Evolutionary conservation across 2,329 filamentous ascomycete genomes (phyloP), one percentile per base, ranked within the genome.

Genomic region (Fusarium metavorans): DNA sequence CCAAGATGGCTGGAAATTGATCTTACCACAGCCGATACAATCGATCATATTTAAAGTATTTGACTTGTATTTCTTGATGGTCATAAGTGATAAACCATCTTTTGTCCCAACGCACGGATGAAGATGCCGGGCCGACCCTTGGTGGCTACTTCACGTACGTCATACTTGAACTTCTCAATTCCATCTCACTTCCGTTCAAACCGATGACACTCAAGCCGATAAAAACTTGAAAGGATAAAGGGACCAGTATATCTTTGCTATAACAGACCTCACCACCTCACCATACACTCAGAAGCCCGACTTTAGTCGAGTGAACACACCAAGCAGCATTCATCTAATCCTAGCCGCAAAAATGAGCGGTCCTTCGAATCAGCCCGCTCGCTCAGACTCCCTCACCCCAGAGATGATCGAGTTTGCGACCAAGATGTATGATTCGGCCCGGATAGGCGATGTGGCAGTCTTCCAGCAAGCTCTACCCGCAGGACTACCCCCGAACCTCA

Each of bases 401-500:
- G 92, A 91, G 79, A 91, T 90, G 43, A 85, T 94, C 59, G 91
- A 89, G 6, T 87, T 95, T 35, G 92, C 92, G 3, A 84, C 86
- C 11, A 89, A 88, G 72, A 88, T 94, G 83, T 94, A 92, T 83
- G 88, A 93, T 75, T 88, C 91, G 32, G 92, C 92, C 2, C 88
- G 92, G 35, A 79, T 82, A 25, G 92, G 92, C 65, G 84, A 92
- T 58, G 84, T 88, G 3, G 79, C 87, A 6, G 81, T 90, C 14
- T 89, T 95, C n/a, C 80, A 87, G 48, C 88, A 92, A 81, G 92
- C 92, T 57, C 81, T 95, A 41, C 85, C 87, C 2, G 90, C 89
- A 2, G 92, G 93, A 2, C 84, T 94, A 30, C 92, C 92, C 0
- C 85, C 89, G 2, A 94, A 94, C 77, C 85, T 94, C 81, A 93